Evolutionary conservation across 2,329 filamentous ascomycete species (phyloP).

Genomic region (Epichloe uncinata): DNA sequence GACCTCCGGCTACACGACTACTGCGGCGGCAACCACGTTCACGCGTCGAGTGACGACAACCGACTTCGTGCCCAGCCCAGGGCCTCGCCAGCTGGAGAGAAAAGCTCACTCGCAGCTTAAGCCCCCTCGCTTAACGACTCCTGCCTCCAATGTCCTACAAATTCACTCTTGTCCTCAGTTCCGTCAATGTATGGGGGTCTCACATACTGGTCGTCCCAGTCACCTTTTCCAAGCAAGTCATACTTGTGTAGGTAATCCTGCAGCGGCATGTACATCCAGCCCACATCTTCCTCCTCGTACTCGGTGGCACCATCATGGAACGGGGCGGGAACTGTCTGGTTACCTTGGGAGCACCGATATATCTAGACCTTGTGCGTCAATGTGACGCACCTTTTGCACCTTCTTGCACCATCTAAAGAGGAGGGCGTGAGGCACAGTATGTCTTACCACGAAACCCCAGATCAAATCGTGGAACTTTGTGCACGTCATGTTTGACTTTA

Average conservation of each 20-base stretch:
- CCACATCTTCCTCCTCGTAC: neutral
- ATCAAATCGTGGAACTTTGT: neutral
- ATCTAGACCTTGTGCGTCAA: neutral
- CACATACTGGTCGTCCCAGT: neutral
- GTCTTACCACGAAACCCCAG: conserved; percentile 2
- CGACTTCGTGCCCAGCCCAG: neutral
- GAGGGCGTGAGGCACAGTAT: too few relatives aligned
- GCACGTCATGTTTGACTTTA: neutral
- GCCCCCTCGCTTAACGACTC: neutral
- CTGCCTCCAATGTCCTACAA: neutral
- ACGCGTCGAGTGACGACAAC: neutral
- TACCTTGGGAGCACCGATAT: conserved; percentile 1
- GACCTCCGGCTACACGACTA: neutral
- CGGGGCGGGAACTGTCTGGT: neutral
- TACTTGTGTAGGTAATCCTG: neutral
- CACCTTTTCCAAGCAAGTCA: neutral
- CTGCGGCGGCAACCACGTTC: neutral
- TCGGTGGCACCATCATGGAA: neutral
- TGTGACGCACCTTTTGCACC: neutral
- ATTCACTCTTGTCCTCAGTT: neutral
- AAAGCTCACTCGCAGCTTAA: neutral
- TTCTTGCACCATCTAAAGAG: neutral
- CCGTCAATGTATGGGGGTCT: neutral
- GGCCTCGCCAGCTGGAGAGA: neutral
- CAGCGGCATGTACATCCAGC: conserved; percentile 1